Percentiles rank a stretch among this genome's conserved stretches.
These are phyloP conservation scores for Penicillium sp. DNA, from an alignment of 2,329 filamentous ascomycete genomes.

Conservation along the genomic window DNA sequence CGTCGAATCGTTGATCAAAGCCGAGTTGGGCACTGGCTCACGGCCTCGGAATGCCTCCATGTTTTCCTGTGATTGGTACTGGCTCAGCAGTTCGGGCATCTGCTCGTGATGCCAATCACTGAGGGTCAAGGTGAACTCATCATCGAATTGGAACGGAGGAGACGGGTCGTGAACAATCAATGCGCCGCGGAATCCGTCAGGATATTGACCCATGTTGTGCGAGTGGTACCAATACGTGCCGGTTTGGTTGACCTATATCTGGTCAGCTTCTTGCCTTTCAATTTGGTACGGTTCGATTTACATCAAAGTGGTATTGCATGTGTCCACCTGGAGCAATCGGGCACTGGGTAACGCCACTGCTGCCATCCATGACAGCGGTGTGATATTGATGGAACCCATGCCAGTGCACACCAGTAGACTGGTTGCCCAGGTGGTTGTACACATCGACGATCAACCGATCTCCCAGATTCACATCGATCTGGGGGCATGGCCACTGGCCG, in stretches of 20 bases:
- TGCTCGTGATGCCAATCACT: slow-evolving; percentile 67
- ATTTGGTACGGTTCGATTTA: slow-evolving; percentile 16
- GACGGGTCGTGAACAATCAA: slow-evolving; percentile 60
- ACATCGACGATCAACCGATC: slow-evolving; percentile 38
- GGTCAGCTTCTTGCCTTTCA: neutral
- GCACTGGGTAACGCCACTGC: slow-evolving; percentile 61
- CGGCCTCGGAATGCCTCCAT: slow-evolving; percentile 47
- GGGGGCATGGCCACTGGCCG: slow-evolving; percentile 67
- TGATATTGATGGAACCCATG: slow-evolving; percentile 67
- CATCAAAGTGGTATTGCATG: slow-evolving; percentile 63
- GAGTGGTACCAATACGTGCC: slow-evolving; percentile 79
- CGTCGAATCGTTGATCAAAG: slow-evolving; percentile 65
- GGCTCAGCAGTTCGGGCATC: slow-evolving; percentile 45
- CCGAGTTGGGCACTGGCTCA: slow-evolving; percentile 61
- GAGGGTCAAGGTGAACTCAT: slow-evolving; percentile 59
- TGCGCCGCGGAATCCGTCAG: slow-evolving; percentile 61
- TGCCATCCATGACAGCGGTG: slow-evolving; percentile 66
- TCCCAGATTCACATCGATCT: slow-evolving; percentile 35
- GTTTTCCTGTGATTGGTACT: slow-evolving; percentile 42
- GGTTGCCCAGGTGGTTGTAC: slow-evolving; percentile 37
- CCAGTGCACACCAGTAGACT: slow-evolving; percentile 48
- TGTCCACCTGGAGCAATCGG: slow-evolving; percentile 57
- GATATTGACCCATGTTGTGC: slow-evolving; percentile 62
- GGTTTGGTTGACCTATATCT: slow-evolving; percentile 51
- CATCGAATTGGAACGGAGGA: slow-evolving; percentile 57